Conservation (phyloP, 1,284 basidiomycete species). For the Malassezia pachydermatis region DNA sequence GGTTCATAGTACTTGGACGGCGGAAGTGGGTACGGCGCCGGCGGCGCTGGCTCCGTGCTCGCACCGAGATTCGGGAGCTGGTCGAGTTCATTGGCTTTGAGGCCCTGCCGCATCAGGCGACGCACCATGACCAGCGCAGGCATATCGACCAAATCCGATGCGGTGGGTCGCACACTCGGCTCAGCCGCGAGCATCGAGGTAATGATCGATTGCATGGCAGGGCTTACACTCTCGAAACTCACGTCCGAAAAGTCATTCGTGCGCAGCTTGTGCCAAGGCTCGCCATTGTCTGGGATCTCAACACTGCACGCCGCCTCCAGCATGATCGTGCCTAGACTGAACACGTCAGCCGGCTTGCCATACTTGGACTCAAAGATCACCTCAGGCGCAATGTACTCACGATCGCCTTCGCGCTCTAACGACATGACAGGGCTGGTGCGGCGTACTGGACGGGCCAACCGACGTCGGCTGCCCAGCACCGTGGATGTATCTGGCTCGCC, state of each 20-base stretch:
- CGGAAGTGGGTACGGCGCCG: conserved; percentile 13
- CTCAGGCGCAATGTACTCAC: conserved; percentile 96
- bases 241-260: conserved; percentile 85
- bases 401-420: conserved; percentile 78
- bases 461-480: conserved; percentile 10
- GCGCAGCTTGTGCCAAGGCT: conserved; percentile 85
- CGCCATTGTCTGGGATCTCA: conserved; percentile 89
- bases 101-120: conserved; percentile 28
- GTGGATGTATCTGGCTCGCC: too few relatives aligned
- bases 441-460: conserved; percentile 4
- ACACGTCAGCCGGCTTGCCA: conserved; percentile 87
- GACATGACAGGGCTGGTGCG: conserved; percentile 8
- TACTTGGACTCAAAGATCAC: conserved; percentile 75
- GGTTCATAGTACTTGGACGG: conserved; percentile 13
- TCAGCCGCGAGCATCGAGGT: conserved; percentile 26
- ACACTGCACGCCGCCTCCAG: conserved; percentile 92
- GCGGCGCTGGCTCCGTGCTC: conserved; percentile 4
- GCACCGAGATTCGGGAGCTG: conserved; percentile 35
- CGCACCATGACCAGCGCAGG: conserved; percentile 31
- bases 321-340: conserved; percentile 89
- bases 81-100: conserved; percentile 36
- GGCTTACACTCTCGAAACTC: conserved; percentile 57
- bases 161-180: conserved; percentile 27
- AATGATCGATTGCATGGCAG: conserved; percentile 36
- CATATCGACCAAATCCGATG: conserved; percentile 27